Evolutionary conservation across 2,329 filamentous ascomycete genomes (phyloP), one percentile per base, ranked within the genome.

Genomic region (Aspergillus pseudoviridinutans): DNA sequence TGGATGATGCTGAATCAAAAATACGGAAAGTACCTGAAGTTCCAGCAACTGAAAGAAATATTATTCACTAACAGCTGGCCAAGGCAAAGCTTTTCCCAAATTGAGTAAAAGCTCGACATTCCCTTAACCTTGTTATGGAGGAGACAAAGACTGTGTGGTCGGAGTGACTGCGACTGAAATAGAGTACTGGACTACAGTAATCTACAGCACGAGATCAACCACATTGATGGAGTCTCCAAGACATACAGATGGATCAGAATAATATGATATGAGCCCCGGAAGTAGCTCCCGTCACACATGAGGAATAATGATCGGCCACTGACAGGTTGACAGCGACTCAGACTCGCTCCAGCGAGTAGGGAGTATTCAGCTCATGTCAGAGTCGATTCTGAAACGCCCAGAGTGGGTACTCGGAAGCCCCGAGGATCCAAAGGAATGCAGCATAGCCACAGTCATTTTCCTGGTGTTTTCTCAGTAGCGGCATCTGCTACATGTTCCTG

Each of bases 381-480:
- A 56, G 55, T 55, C 41, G 46, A 57, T 55, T 56, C 55, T 61
- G 62, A 64, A 64, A 64, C 62, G 53, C 57, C 55, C 58, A 47
- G 51, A 51, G 61, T 62, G 60, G 61, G 60, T 53, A 38, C 41
- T 10, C 57, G 52, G 14, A 38, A 17, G 59, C 57, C 59, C 53
- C 51, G 57, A 44, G 32, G 29, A 14, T 14, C 5, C 29, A 14
- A 35, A 29, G 50, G 32, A 42, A 56, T 50, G 49, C 55, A 51
- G 50, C 61, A 57, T 54, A 49, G 59, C 56, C 59, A 50, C 59
- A 50, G 2, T 17, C 6, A 6, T 7, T 38, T 35, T 17, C 14
- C 14, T 38, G 8, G 32, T 7, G 5, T 38, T 38, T 38, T 38
- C 32, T n/a, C 32, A 17, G 14, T 17, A 6, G 14, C 5, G 5